A percentile compares a stretch with the other conserved stretches of the same genome.
Conservation (phyloP, 2,329 filamentous ascomycete species). For the Lasiodiplodia hormozganensis region DNA sequence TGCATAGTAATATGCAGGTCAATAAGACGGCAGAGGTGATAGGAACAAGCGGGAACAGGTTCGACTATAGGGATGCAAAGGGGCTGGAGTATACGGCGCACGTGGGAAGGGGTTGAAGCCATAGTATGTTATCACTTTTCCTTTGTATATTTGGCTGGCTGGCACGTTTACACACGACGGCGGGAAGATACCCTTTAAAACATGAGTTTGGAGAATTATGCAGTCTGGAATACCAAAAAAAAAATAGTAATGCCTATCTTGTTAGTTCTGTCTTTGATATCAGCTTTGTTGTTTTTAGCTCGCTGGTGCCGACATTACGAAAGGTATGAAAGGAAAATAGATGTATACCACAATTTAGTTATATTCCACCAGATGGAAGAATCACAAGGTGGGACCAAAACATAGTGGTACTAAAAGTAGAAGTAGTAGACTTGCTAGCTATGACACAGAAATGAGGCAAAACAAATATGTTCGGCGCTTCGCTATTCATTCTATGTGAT, state of each 20-base stretch:
- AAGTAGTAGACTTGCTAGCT: slow-evolving; percentile 10
- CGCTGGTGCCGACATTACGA: background rate
- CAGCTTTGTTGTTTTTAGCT: no score
- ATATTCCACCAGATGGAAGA: background rate
- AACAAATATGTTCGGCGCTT: background rate
- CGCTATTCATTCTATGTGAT: slow-evolving; percentile 8
- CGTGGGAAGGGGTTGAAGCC: background rate
- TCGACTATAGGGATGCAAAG: background rate
- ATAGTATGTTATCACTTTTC: background rate
- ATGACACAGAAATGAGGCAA: background rate
- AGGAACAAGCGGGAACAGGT: slow-evolving; percentile 1
- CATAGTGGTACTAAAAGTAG: background rate
- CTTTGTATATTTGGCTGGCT: background rate
- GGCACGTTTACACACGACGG: background rate
- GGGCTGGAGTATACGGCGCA: slow-evolving; percentile 18
- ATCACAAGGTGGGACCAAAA: background rate
- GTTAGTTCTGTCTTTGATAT: no score
- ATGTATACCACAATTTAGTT: background rate
- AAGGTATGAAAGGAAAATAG: background rate
- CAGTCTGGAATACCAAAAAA: background rate
- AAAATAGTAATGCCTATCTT: no score
- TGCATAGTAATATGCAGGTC: background rate
- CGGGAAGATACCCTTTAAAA: slow-evolving; percentile 4
- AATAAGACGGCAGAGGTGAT: background rate
- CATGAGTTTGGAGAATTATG: background rate